phyloP scores from a whole-genome alignment of 352 stramenopile species.

The Phytophthora capsici region DNA sequence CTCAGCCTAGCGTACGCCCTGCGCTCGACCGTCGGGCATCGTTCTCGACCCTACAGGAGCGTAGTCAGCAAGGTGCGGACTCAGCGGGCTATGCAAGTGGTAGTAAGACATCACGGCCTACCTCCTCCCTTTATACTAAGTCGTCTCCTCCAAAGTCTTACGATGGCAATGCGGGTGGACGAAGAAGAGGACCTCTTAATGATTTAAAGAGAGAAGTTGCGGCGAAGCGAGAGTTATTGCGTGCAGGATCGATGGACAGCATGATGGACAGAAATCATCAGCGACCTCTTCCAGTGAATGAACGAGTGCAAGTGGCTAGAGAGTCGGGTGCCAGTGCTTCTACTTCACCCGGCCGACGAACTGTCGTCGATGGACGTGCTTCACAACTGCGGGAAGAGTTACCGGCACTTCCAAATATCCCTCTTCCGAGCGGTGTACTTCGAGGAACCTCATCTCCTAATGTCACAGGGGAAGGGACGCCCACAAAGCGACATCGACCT shows the following conservation, averaged over 20 bases:
- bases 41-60: constrained; percentile 36
- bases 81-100: constrained; percentile 20
- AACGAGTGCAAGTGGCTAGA: constrained; percentile 26
- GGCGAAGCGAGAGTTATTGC: constrained; percentile 31
- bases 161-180: constrained; percentile 16
- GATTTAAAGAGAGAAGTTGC: constrained; percentile 31
- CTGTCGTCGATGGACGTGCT: constrained; percentile 1
- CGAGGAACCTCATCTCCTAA: constrained; percentile 19
- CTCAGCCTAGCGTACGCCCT: constrained; percentile 21
- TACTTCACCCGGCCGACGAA: constrained; percentile 23
- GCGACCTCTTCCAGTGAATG: constrained; percentile 8
- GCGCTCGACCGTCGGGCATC: constrained; percentile 60
- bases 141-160: constrained; percentile 19
- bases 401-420: constrained; percentile 71
- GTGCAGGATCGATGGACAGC: constrained; percentile 31
- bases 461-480: constrained; percentile 31
- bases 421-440: constrained; percentile 39
- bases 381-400: constrained; percentile 51
- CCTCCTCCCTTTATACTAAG: constrained; percentile 11
- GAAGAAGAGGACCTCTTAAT: constrained; percentile 24
- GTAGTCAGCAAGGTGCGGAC: constrained; percentile 14
- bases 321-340: constrained; percentile 21
- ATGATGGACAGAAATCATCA: constrained; percentile 25
- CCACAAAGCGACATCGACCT: constrained; percentile 68
- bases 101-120: constrained; percentile 22